Base-by-base conservation (phyloP, 2,329 filamentous ascomycete species). In the Scedosporium boydii region DNA sequence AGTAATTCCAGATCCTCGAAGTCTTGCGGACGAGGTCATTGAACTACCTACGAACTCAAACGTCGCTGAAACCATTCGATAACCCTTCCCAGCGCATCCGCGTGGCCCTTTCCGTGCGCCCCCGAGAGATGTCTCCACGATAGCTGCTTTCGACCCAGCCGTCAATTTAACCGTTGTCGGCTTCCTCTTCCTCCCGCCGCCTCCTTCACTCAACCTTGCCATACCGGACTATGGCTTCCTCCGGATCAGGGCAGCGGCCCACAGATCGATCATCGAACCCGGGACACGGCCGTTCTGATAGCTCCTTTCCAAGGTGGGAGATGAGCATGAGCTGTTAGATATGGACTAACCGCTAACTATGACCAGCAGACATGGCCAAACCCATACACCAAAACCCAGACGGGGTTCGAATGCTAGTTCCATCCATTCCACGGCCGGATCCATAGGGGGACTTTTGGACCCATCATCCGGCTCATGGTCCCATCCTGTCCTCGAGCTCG, bases 401-500 rank as follows among this genome's bases (percentile, higher is more conserved):
- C 84, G 92, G 74, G 89, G 86, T 65, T 98, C 95, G 62, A 90
- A 87, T 27, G 88, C 93, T 55, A 96, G 92, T 78, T 97, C 93
- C 23, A 85, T 93, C 68, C 86, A 88, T 71, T 97, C 93, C 9
- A 34, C 59, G 7, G 29, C 46, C 12, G 48, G 59, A 18, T 61
- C 59, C 38, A 86, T 96, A 71, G 92, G 92, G 65, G 91, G 91
- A n/a, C 82, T 85, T 42, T 78, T 96, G 64, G 91, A 96, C 71
- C 86, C 84, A 7, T 83, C 85, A n/a, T 77, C 82, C 1, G 78
- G 70, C 68, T 80, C 73, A 73, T 79, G 83, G 78, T 77, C 79
- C 64, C 76, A 81, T 64, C 81, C 87, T 16, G 74, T 85, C 14
- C 74, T 80, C 42, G 92, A 96, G 74, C 85, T 86, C n/a, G 86